Percentiles rank a stretch among this genome's conserved stretches.
phyloP scores from a whole-genome alignment of 2,329 filamentous ascomycete species.

The Fulvia fulva region DNA sequence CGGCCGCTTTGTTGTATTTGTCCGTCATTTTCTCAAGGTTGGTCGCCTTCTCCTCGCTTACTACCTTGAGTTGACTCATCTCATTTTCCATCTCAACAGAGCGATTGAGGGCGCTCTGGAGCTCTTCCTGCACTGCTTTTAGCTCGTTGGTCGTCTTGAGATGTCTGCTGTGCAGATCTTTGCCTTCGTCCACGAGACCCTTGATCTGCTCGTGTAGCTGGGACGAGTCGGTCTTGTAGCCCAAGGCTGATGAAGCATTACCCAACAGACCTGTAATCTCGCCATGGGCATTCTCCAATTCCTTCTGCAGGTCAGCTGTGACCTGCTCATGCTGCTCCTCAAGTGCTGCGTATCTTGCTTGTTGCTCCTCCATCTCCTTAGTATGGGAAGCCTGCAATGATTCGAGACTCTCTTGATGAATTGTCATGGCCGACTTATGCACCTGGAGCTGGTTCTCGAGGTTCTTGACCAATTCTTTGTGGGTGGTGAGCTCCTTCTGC shows the following conservation, averaged over 20 bases:
- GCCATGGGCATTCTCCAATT: conserved; percentile 56
- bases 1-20: conserved; percentile 84
- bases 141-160: conserved; percentile 43
- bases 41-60: conserved; percentile 53
- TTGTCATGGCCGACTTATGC: conserved; percentile 53
- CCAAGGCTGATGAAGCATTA: conserved; percentile 60
- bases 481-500: conserved; percentile 49
- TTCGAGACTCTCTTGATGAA: conserved; percentile 52
- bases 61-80: conserved; percentile 43
- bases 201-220: conserved; percentile 43
- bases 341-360: conserved; percentile 35
- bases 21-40: conserved; percentile 55
- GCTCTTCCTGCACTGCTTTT: conserved; percentile 40
- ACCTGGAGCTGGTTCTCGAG: conserved; percentile 55
- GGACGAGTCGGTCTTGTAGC: conserved; percentile 53
- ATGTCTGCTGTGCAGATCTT: conserved; percentile 40
- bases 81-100: conserved; percentile 41
- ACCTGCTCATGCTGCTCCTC: conserved; percentile 33
- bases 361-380: conserved; percentile 50
- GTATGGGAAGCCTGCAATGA: conserved; percentile 53
- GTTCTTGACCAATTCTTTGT: conserved; percentile 50
- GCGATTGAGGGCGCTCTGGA: conserved; percentile 38
- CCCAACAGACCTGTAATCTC: conserved; percentile 58
- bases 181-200: conserved; percentile 43
- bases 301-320: conserved; percentile 52